These are phyloP conservation scores for Talaromyces marneffei DNA, from an alignment of 2,329 filamentous ascomycete species.

Conservation along the genomic window DNA sequence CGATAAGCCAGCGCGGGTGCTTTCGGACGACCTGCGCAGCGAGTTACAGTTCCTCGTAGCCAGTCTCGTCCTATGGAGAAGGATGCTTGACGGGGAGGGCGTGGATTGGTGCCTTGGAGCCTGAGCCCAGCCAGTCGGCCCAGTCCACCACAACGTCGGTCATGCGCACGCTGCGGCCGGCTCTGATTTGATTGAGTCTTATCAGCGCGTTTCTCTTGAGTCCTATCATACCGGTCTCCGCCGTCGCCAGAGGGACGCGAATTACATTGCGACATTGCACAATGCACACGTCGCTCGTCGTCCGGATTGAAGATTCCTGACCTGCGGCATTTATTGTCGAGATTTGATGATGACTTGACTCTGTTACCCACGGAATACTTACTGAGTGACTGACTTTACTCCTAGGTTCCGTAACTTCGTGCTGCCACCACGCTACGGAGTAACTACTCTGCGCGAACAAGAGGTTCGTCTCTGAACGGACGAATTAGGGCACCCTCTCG, in stretches of 20 bases:
- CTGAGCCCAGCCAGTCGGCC: conserved; percentile 1
- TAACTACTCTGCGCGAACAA: background rate
- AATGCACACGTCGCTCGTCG: background rate
- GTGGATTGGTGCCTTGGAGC: conserved; percentile 4
- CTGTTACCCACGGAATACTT: background rate
- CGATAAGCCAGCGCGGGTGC: conserved; percentile 10
- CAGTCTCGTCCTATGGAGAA: too few relatives aligned
- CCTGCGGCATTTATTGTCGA: background rate
- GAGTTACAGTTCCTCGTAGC: too few relatives aligned
- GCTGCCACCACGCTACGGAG: background rate
- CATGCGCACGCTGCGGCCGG: conserved; percentile 4
- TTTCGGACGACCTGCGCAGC: conserved; percentile 13
- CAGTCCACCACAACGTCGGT: background rate
- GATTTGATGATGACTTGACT: background rate
- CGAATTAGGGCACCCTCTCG: background rate
- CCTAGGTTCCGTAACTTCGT: too few relatives aligned
- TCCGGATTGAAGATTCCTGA: background rate
- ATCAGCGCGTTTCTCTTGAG: background rate
- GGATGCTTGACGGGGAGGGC: too few relatives aligned
- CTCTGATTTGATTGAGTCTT: conserved; percentile 3
- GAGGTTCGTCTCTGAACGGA: background rate
- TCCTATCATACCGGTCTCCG: background rate
- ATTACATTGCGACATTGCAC: background rate
- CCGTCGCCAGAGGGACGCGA: background rate
- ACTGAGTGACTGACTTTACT: too few relatives aligned